Evolutionary conservation across 164 flowering plant species (phyloP), one percentile per base, ranked within the genome.

Genomic region (Macadamia integrifolia): DNA sequence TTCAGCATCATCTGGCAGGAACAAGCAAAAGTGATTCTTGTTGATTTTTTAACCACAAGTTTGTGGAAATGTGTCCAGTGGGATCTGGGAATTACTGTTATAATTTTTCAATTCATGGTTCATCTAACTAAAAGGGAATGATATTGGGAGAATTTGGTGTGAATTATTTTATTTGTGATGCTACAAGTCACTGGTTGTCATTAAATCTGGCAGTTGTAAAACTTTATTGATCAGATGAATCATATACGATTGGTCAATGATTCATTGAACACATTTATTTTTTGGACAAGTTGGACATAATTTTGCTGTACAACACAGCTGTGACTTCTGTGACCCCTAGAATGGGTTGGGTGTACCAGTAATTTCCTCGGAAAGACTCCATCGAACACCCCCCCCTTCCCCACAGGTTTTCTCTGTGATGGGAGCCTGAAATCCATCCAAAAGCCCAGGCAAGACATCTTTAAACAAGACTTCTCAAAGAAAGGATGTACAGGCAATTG

Each of bases 1-100:
- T 63, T 69, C 79, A 32, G 75, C 72, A 48, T 68, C 79, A 60
- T 61, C 80, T 52, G 70, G 8, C 10, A 74, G 57, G 50, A 71
- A 65, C 69, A 73, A 78, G 58, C 18, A 12, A 28, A 72, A 72
- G 64, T 70, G 68, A 52, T 18, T 66, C 18, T 53, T 6, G 5
- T 53, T 6, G 6, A 14, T n/a, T 17, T 53, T 53, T 53, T 53
- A 46, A 11, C 3, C 7, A 11, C 13, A 53, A 53, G 57, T 23
- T 53, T n/a, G 1, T 14, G 2, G 17, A 53, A 53, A 2, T 14
- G 57, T 53, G 57, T 17, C 50, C 57, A 53, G 57, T 53, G 57
- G 57, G 13, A 53, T 53, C 17, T 53, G 57, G 15, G 57, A 46
- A 46, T 46, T 46, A 46, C 50, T 8, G 7, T 46, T 11, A 8